Evolutionary conservation across 257 asterid genomes (phyloP), one percentile per base, ranked within the genome.

Genomic region (Schizonepeta tenuifolia): DNA sequence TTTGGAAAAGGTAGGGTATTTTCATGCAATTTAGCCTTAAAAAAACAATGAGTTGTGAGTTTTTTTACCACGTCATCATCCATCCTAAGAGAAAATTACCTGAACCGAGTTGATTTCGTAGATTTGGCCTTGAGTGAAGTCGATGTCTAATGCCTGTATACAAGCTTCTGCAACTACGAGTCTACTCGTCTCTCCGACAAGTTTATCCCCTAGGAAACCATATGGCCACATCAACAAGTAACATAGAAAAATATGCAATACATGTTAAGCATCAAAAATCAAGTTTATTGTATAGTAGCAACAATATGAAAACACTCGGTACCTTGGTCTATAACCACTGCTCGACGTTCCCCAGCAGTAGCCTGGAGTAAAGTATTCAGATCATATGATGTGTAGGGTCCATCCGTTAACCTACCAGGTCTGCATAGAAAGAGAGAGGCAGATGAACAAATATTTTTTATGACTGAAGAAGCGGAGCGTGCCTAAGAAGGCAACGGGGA

Each of bases 121-220:
- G 51, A 83, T 89, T 79, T 94, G 93, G 61, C 95, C 92, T 82
- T 77, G 74, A 5, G 96, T 91, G 68, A 84, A 79, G 49, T 86
- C 95, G 46, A 89, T 83, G 82, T 93, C 97, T 72, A 93, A 70
- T 44, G 95, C 96, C 77, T 93, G 98, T 76, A 93, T 62, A 79
- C 98, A 93, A 70, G 98, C 98, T 83, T 93, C 98, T 31, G 98
- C 97, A 58, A 93, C 90, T 11, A 93, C 97, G 67, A 93, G 87
- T 83, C 98, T 86, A 59, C 98, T 93, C 46, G 82, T 97, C 86
- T 93, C 97, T 33, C 98, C 98, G 41, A 91, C 94, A 21, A 93
- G 96, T 58, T 82, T 89, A 87, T 93, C 98, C 70, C 97, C 98
- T 91, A 76, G 12, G 20, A 73, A 35, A 78, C 36, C 61, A 65